Evolutionary conservation across 2,329 filamentous ascomycete species (phyloP), one percentile per base, ranked within the genome.

Genomic region (Aspergillus hortae): DNA sequence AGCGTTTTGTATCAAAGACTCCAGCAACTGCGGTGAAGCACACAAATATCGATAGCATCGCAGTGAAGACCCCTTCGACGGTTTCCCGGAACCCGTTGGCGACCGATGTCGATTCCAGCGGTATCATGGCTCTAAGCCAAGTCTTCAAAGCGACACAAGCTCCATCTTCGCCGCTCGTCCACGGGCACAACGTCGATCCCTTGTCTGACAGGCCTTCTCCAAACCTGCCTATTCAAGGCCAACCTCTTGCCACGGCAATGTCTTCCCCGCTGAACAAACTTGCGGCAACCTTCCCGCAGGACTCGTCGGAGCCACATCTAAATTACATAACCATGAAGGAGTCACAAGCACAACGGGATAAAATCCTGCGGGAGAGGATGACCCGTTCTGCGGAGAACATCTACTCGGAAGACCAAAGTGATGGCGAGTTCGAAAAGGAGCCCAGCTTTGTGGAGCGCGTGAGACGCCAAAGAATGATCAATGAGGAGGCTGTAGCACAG

Each of bases 121-220:
- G 67, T 14, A 57, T 75, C 10, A 73, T 79, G 68, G 69, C 68
- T 2, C 60, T 79, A 23, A 78, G 74, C 49, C 76, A 79, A 58
- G 65, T 76, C 1, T 79, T 79, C 60, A 73, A 69, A 49, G 71
- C 73, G 19, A 79, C 77, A 0, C 77, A 79, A 57, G 75, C 70
- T 27, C 67, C 71, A 21, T 76, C 76, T 2, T 78, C 76, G 10
- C 77, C 77, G 4, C 62, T 75, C 35, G 60, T 68, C 10, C 67
- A 70, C 55, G 56, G 62, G 10, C 58, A 63, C 2, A 67, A 67
- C 6, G 65, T 67, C 2, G 75, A 75, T 41, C 61, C 67, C 7
- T 56, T 68, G 27, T 78, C 75, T 10, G 75, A 78, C 55, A 72
- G 76, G 46, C 77, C 77, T 3, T 79, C 77, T 2, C 77, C 77